Base-by-base conservation (phyloP, 169 alveolate genomes). In the Cryptosporidium tyzzeri region DNA sequence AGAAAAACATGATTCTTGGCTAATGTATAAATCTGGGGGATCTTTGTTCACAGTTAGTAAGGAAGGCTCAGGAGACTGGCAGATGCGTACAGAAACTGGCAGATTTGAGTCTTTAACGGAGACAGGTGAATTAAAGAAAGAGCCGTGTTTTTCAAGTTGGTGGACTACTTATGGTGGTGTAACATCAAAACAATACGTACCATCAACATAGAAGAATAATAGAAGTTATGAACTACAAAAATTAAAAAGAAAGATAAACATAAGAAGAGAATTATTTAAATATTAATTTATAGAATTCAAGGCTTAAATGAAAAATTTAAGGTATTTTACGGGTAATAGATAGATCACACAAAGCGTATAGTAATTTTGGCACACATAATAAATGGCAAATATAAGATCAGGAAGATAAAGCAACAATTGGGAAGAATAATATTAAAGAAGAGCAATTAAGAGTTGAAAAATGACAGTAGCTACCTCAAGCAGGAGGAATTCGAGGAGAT, bases 311-410 rank as follows among this genome's bases (percentile, higher is more conserved):
- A 16, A 39, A 67, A 67, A 39, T 33, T 21, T 7, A 9, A 33
- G 55, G 33, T 21, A 21, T 21, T 41, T 41, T 21, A 67, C 73
- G 33, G 51, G 73, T 67, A 44, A 70, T 70, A 70, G 41, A n/a
- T 45, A 69, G 84, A 70, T 70, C 84, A 48, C 84, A 70, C 84
- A 70, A 23, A 70, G 84, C 84, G 84, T 70, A 48, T 70, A 70
- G 39, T 23, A 55, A 35, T 48, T 59, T 59, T 58, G 86, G 86
- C 86, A 73, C 86, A 73, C 86, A 73, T 31, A 35, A 45, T 51
- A 39, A 71, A 26, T 37, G 51, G 29, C 39, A 69, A 41, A 37
- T 35, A 31, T 45, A 21, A 37, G 44, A 48, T 31, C 3, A 21
- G 21, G 45, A 21, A 37, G 37, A 26, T 21, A 69, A 37, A 69